Evolutionary conservation across 2,329 filamentous ascomycete species (phyloP), one percentile per base, ranked within the genome.

Genomic region (Botrytis squamosa): DNA sequence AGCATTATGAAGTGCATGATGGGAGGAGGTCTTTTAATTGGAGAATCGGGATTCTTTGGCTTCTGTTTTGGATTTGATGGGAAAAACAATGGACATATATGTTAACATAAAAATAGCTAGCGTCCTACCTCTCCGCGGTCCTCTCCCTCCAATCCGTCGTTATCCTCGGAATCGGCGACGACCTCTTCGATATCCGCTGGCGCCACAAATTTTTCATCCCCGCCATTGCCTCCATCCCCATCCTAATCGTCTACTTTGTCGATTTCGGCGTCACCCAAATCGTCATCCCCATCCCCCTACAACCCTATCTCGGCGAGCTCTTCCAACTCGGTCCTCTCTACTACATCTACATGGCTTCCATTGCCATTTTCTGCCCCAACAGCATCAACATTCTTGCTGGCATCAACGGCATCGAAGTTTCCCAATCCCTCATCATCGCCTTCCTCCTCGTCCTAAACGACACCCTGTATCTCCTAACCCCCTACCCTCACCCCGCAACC

Each of bases 351-450:
- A 99, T 99, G 96, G 93, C 94, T 70, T 92, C 93, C 73, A 89
- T 99, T 78, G 93, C 95, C 81, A 99, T 99, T 83, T 99, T 99
- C 85, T 97, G 94, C 78, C 95, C 96, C 10, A 98, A 99, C 85
- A 94, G 94, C 83, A 99, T 99, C 88, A 99, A 99, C 86, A 99
- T 99, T 84, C 86, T 99, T n/a, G 96, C 96, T 0, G 96, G 96
- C n/a, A 93, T 99, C 83, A 99, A 99, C 83, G 96, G 96, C 72
- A 96, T 99, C 82, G 96, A 99, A 83, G 96, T 98, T 72, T 90
- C 92, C 18, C 96, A 99, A 84, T 98, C 94, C 74, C 86, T 99
- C 76, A 93, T 97, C 76, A 93, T 99, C 81, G 95, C 95, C 40
- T 83, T 90, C 71, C 88, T 98, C 69, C 89, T 99, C 77, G 89